Evolutionary conservation across 345 rosid genomes (phyloP).

Genomic region (Lagerstroemia speciosa): DNA sequence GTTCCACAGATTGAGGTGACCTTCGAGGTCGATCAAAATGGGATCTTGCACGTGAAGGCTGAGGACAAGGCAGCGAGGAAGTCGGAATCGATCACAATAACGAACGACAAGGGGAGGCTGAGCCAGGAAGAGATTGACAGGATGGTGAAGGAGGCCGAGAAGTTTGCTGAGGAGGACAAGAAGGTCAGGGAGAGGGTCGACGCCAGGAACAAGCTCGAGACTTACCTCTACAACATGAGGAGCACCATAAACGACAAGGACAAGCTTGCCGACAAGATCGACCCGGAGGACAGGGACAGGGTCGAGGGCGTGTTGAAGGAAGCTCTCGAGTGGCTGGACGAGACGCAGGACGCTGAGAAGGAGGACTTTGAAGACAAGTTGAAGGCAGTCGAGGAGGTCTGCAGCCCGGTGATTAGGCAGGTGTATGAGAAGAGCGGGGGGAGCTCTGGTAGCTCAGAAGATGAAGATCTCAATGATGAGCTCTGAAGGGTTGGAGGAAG

Average conservation of each 20-base stretch:
- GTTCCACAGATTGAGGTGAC: conserved; percentile 44
- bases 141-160: conserved; percentile 53
- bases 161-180: conserved; percentile 44
- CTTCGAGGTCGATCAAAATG: conserved; percentile 44
- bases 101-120: conserved; percentile 43
- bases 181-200: conserved; percentile 38
- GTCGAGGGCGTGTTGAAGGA: conserved; percentile 32
- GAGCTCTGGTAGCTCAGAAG: conserved; percentile 19
- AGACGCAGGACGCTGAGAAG: conserved; percentile 41
- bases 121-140: conserved; percentile 46
- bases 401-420: conserved; percentile 41
- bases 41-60: conserved; percentile 41
- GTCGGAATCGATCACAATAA: conserved; percentile 37
- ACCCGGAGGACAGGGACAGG: conserved; percentile 41
- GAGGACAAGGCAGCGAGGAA: conserved; percentile 48
- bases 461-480: conserved; percentile 36
- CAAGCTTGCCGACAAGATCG: conserved; percentile 36
- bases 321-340: conserved; percentile 52
- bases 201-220: conserved; percentile 46
- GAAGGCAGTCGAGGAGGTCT: conserved; percentile 45
- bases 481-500: conserved; percentile 16
- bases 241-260: conserved; percentile 28
- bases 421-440: conserved; percentile 33
- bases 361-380: conserved; percentile 47
- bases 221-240: conserved; percentile 42